Conservation (phyloP, 2,329 filamentous ascomycete species). For the Bipolaris cookei region DNA sequence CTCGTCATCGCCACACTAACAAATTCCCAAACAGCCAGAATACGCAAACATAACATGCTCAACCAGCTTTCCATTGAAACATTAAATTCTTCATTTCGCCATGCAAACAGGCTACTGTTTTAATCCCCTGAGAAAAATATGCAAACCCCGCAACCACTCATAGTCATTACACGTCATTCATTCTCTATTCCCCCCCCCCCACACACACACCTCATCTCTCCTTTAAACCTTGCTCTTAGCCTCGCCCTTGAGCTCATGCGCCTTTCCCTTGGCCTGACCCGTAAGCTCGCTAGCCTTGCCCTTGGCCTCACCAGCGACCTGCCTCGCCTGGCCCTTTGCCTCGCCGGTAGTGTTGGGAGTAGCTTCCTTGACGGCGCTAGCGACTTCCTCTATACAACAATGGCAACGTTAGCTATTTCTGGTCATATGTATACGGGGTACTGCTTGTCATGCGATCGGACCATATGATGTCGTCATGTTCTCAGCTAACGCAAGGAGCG, state of each 20-base stretch:
- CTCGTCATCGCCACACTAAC: no score
- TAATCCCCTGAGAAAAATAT: not conserved
- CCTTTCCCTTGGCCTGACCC: slow-evolving; percentile 54
- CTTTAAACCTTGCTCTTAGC: no score
- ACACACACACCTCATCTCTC: no score
- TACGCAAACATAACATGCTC: no score
- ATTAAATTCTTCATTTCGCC: slow-evolving; percentile 9
- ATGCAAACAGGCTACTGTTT: not conserved
- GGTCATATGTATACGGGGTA: not conserved
- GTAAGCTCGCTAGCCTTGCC: slow-evolving; percentile 55
- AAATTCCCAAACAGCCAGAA: no score
- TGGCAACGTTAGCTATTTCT: slow-evolving; percentile 21
- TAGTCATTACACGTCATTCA: slow-evolving; percentile 13
- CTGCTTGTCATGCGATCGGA: not conserved
- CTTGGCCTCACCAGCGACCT: slow-evolving; percentile 50
- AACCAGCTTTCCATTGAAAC: not conserved
- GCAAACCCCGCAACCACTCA: not conserved
- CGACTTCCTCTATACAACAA: slow-evolving; percentile 57
- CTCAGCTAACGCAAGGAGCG: slow-evolving; percentile 10
- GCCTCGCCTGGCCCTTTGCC: slow-evolving; percentile 51
- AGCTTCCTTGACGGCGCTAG: slow-evolving; percentile 50
- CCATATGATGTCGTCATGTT: slow-evolving; percentile 21
- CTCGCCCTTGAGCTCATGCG: no score
- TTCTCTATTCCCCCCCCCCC: no score
- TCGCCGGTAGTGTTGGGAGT: slow-evolving; percentile 38